Evolutionary conservation across 2,329 filamentous ascomycete species (phyloP), one percentile per base, ranked within the genome.

Genomic region (Fusarium sp.): DNA sequence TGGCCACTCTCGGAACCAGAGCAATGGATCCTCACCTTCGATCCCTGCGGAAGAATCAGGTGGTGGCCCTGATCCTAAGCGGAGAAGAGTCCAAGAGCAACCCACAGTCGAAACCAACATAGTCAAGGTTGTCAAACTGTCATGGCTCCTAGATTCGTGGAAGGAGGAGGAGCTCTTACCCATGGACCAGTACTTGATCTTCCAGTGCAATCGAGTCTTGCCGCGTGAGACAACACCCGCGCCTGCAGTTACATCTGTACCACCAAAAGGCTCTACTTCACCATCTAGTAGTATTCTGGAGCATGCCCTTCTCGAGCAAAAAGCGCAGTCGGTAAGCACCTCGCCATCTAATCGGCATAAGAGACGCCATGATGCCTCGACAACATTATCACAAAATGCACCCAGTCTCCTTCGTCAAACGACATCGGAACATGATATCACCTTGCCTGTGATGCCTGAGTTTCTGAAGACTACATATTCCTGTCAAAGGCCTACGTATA

Each of bases 401-500:
- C 78, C 77, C 8, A 46, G 75, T 13, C 81, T 97, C 9, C 77
- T 90, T 13, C 89, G 90, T 40, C 86, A 92, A 76, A 93, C 92
- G 2, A 97, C 94, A 0, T 93, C 91, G 5, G 94, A 97, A 64
- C 87, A 95, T 62, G 92, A 97, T 30, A 84, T 87, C 20, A 63
- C 80, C 65, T 78, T 93, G 2, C 93, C 93, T 0, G 84, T 87
- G 0, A 81, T 93, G 15, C 95, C 94, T 3, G 87, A 88, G 5
- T 97, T 85, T 44, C 80, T 92, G 59, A 85, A 87, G 32, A 80
- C 78, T 8, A 76, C 75, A 9, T 97, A 96, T 80, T 91, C 95
- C 8, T 98, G 96, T 75, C 89, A 97, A 78, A 90, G 95, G 27
- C 88, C 90, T 2, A 93, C 94, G 1, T 92, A 90, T 0, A 81